Evolutionary conservation across 2,329 filamentous ascomycete species (phyloP).

Genomic region (Talaromyces sp.): DNA sequence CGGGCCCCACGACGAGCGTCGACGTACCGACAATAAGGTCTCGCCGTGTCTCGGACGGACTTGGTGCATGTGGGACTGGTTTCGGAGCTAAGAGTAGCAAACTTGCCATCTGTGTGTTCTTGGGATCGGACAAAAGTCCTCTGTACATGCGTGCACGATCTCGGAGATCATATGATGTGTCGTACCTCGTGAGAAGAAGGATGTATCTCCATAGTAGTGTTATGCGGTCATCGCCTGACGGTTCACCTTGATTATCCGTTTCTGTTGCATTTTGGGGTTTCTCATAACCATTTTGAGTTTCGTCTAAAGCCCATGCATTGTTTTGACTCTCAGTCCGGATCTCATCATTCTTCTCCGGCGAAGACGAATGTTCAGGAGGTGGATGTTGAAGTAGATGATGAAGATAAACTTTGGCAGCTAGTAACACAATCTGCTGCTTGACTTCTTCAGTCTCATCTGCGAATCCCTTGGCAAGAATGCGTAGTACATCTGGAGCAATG

Average conservation of each 20-base stretch:
- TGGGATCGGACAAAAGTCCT: slow-evolving; percentile 72
- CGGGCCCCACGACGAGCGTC: slow-evolving; percentile 76
- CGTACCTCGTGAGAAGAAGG: slow-evolving; percentile 81
- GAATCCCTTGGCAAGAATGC: slow-evolving; percentile 84
- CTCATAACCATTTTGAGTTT: slow-evolving; percentile 21
- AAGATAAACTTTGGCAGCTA: slow-evolving; percentile 95
- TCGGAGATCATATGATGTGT: slow-evolving; percentile 90
- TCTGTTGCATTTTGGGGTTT: slow-evolving; percentile 26
- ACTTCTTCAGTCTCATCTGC: slow-evolving; percentile 77
- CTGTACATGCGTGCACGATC: slow-evolving; percentile 88
- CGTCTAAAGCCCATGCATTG: slow-evolving; percentile 34
- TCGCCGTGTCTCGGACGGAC: slow-evolving; percentile 78
- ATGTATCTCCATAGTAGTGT: slow-evolving; percentile 79
- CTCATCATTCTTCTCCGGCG: background rate
- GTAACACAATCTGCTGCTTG: slow-evolving; percentile 84
- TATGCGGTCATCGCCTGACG: slow-evolving; percentile 57
- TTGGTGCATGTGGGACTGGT: slow-evolving; percentile 84
- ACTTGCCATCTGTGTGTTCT: slow-evolving; percentile 75
- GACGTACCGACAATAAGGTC: slow-evolving; percentile 78
- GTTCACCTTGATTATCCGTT: slow-evolving; percentile 24
- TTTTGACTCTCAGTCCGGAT: background rate
- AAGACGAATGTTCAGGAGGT: slow-evolving; percentile 21
- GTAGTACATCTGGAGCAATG: slow-evolving; percentile 86
- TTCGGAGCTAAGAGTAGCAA: slow-evolving; percentile 91
- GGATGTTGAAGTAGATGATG: slow-evolving; percentile 67